A percentile compares a stretch with the other conserved stretches of the same genome.
phyloP scores from a whole-genome alignment of 1,139 yeast genomes.

The Kodamaea suecica region DNA sequence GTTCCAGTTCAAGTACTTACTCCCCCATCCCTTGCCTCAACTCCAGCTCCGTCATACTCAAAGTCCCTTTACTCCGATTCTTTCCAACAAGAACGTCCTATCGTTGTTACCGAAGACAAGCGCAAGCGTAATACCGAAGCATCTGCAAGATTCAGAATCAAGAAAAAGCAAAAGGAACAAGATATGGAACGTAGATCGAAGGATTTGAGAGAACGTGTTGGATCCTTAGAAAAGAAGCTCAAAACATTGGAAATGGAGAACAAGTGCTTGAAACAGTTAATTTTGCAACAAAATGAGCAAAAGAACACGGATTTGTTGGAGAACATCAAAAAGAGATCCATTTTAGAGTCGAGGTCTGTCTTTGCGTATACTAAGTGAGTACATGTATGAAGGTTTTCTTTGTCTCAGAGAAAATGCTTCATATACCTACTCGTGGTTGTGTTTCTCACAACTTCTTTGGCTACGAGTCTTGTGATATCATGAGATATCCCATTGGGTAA shows the following conservation, averaged over 20 bases:
- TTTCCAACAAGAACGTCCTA: constrained; percentile 3
- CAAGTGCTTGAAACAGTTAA: constrained; percentile 54
- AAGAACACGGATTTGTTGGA: constrained; percentile 41
- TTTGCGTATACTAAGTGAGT: constrained; percentile 30
- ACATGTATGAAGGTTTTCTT: not conserved
- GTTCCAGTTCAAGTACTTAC: constrained; percentile 1
- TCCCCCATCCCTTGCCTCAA: constrained; percentile 4
- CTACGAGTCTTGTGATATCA: not conserved
- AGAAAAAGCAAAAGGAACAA: constrained; percentile 58
- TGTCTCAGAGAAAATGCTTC: no score
- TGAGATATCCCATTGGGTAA: not conserved
- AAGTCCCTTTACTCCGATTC: constrained; percentile 2
- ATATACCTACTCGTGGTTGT: constrained; percentile 2
- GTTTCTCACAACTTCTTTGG: constrained; percentile 2
- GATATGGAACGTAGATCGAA: constrained; percentile 53
- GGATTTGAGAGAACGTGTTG: constrained; percentile 41
- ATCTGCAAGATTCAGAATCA: constrained; percentile 58
- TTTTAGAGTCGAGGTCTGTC: constrained; percentile 29
- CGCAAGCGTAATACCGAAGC: constrained; percentile 62
- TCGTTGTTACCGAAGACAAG: constrained; percentile 35
- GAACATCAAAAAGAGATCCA: constrained; percentile 40
- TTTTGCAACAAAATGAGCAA: constrained; percentile 46
- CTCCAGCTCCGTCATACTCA: constrained; percentile 9
- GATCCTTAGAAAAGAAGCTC: constrained; percentile 40
- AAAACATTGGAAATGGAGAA: constrained; percentile 74